A percentile compares a stretch with the other conserved stretches of the same genome.
Evolutionary conservation across 805 yeast genomes (phyloP).

Genomic region (Zygoascus flipseniorum): DNA sequence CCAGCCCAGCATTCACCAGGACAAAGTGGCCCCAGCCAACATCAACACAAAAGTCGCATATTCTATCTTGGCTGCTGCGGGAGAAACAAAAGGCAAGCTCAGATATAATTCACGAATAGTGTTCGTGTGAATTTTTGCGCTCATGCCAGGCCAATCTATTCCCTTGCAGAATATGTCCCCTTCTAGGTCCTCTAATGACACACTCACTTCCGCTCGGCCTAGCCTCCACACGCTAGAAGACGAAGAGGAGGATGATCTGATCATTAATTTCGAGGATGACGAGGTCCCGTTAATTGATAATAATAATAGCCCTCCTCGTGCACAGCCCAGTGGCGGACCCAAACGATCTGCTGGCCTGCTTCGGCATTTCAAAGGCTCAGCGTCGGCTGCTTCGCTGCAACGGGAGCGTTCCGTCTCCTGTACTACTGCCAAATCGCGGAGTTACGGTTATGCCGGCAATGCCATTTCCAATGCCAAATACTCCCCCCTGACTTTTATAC

Average conservation of each 20-base stretch:
- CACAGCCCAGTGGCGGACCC: background rate
- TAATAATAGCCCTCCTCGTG: background rate
- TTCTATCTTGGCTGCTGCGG: no score
- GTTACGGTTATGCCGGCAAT: constrained; percentile 44
- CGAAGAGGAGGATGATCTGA: constrained; percentile 11
- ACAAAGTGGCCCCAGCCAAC: no score
- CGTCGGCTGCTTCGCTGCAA: background rate
- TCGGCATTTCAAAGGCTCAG: background rate
- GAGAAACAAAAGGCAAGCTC: no score
- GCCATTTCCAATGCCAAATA: constrained; percentile 92
- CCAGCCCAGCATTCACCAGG: background rate
- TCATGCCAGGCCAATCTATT: background rate
- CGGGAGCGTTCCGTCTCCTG: constrained; percentile 4
- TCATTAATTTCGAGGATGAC: constrained; percentile 6
- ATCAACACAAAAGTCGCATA: no score
- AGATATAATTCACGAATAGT: no score
- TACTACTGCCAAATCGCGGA: constrained; percentile 1
- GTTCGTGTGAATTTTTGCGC: background rate
- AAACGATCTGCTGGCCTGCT: background rate
- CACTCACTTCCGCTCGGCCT: background rate
- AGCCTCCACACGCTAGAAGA: background rate
- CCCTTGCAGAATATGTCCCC: constrained; percentile 8
- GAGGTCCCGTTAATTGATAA: constrained; percentile 14
- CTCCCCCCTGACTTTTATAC: constrained; percentile 78
- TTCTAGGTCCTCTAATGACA: background rate